Conservation (phyloP, 179 eudicot genomes). For the Gypsophila paniculata region DNA sequence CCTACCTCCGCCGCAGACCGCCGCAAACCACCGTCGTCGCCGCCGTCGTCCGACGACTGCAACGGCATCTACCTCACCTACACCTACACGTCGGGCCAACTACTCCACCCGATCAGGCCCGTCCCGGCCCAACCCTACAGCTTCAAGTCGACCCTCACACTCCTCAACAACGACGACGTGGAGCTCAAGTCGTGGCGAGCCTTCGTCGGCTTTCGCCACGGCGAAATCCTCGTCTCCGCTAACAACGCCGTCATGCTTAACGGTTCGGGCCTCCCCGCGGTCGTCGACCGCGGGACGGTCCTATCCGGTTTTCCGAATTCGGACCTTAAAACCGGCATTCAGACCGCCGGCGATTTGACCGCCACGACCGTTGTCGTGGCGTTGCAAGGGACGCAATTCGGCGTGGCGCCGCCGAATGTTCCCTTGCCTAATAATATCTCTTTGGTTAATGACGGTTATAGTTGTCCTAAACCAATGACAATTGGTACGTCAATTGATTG, state of each 20-base stretch:
- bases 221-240: constrained; percentile 35
- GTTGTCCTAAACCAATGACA: constrained; percentile 42
- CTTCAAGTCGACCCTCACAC: constrained; percentile 32
- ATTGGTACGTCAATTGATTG: constrained; percentile 37
- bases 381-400: constrained; percentile 75
- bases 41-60: constrained; percentile 36
- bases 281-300: constrained; percentile 49
- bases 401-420: constrained; percentile 47
- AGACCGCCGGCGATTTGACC: constrained; percentile 64
- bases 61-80: constrained; percentile 39
- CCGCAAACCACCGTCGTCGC: constrained; percentile 22
- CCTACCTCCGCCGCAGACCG: constrained; percentile 4
- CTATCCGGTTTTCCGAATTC: constrained; percentile 47
- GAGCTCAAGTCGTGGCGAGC: constrained; percentile 41
- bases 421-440: constrained; percentile 57
- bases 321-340: constrained; percentile 56
- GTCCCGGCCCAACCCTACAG: constrained; percentile 27
- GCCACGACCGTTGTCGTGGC: constrained; percentile 41
- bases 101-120: constrained; percentile 29
- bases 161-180: constrained; percentile 38
- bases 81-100: constrained; percentile 28
- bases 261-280: constrained; percentile 43
- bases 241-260: constrained; percentile 26
- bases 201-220: constrained; percentile 34
- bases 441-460: constrained; percentile 68